These are phyloP conservation scores for Colletotrichum endophyticum DNA, from an alignment of 2,329 filamentous ascomycete genomes.

Conservation along the genomic window DNA sequence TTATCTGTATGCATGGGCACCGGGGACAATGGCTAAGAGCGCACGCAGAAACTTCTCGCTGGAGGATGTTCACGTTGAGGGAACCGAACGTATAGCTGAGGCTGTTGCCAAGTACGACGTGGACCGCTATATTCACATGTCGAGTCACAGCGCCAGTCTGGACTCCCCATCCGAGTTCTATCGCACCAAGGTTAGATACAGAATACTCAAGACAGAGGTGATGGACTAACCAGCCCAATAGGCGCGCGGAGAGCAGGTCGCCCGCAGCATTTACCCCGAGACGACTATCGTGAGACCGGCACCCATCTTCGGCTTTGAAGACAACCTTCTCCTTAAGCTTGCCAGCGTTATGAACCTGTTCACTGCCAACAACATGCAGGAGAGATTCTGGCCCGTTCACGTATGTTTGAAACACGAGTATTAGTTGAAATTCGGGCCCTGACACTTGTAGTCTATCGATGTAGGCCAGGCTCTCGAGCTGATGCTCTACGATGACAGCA, in stretches of 20 bases:
- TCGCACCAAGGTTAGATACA: conserved; percentile 73
- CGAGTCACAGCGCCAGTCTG: conserved; percentile 86
- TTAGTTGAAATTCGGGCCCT: background rate
- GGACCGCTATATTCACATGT: conserved; percentile 95
- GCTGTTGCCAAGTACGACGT: conserved; percentile 98
- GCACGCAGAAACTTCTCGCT: conserved; percentile 86
- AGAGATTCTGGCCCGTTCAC: conserved; percentile 91
- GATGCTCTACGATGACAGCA: conserved; percentile 91
- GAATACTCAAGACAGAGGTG: background rate
- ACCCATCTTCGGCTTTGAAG: conserved; percentile 94
- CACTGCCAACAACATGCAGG: conserved; percentile 91
- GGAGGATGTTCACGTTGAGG: conserved; percentile 91
- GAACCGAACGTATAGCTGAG: conserved; percentile 88
- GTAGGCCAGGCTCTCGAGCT: conserved; percentile 86
- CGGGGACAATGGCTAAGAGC: conserved; percentile 31
- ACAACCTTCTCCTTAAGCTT: conserved; percentile 86
- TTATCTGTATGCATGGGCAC: conserved; percentile 5
- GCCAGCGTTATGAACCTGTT: conserved; percentile 82
- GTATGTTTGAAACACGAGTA: conserved; percentile 50
- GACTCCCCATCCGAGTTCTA: conserved; percentile 89
- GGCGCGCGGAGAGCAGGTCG: conserved; percentile 83
- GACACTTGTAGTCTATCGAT: conserved; percentile 73
- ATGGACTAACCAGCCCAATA: conserved; percentile 32
- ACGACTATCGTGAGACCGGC: conserved; percentile 95
- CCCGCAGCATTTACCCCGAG: conserved; percentile 89